phyloP scores from a whole-genome alignment of 1,139 yeast species.

The Zygoascus meyerae region DNA sequence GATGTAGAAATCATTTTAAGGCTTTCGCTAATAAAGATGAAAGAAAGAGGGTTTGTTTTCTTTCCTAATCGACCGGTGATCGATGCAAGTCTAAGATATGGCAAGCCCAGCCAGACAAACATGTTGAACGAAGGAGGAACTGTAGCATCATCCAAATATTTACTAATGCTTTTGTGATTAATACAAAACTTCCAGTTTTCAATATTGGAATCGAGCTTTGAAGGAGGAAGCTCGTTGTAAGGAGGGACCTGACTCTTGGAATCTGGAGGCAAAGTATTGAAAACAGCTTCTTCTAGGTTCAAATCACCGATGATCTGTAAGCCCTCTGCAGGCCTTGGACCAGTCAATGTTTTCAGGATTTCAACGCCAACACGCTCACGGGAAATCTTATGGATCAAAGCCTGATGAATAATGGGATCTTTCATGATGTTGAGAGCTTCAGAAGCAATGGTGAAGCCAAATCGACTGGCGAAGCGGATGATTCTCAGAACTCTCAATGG shows the following conservation, averaged over 20 bases:
- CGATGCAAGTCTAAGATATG: constrained; percentile 40
- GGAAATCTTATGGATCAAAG: constrained; percentile 69
- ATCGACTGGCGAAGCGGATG: constrained; percentile 78
- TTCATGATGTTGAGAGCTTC: constrained; percentile 64
- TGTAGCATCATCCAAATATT: background rate
- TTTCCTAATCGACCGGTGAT: constrained; percentile 38
- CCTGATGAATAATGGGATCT: constrained; percentile 48
- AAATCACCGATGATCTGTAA: constrained; percentile 52
- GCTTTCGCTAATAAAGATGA: constrained; percentile 50
- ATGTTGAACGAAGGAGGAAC: constrained; percentile 2
- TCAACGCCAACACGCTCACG: constrained; percentile 90
- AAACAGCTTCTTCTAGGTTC: constrained; percentile 54
- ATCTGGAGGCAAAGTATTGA: constrained; percentile 26
- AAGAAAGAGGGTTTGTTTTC: constrained; percentile 36
- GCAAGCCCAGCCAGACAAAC: constrained; percentile 5
- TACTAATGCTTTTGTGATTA: too few species aligned
- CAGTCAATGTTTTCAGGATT: constrained; percentile 63
- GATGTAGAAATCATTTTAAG: constrained; percentile 62
- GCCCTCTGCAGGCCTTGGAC: constrained; percentile 61
- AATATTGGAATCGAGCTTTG: background rate
- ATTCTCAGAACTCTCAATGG: constrained; percentile 84
- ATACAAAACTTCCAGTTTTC: too few species aligned
- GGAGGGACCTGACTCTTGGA: constrained; percentile 3
- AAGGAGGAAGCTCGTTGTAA: background rate
- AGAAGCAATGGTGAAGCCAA: constrained; percentile 58